These are phyloP conservation scores for Malus sieversii DNA, from an alignment of 306 rosid genomes.

Conservation along the genomic window DNA sequence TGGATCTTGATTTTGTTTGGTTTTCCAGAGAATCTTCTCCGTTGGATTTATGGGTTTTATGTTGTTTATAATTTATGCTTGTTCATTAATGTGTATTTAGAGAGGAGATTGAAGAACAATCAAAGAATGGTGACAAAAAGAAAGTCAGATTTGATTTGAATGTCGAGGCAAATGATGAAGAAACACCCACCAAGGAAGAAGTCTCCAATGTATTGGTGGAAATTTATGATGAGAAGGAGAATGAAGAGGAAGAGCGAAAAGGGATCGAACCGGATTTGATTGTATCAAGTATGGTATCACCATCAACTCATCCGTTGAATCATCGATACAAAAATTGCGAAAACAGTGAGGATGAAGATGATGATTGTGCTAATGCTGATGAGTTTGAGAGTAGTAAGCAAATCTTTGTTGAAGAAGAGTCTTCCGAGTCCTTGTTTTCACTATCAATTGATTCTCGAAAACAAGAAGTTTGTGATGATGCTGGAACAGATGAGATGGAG, in stretches of 20 bases:
- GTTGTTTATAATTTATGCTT: neutral
- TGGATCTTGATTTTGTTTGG: neutral
- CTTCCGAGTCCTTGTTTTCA: conserved; percentile 79
- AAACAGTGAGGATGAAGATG: conserved; percentile 20
- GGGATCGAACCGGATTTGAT: neutral
- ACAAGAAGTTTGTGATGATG: conserved; percentile 26
- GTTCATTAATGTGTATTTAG: conserved; percentile 21
- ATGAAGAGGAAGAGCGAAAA: conserved; percentile 10
- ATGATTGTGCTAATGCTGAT: neutral
- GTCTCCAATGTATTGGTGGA: conserved; percentile 11
- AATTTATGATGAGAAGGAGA: conserved; percentile 12
- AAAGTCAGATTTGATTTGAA: conserved; percentile 22
- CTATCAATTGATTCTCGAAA: conserved; percentile 43
- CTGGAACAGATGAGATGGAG: conserved; percentile 46
- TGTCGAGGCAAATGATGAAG: conserved; percentile 6
- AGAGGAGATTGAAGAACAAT: conserved; percentile 25
- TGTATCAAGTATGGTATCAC: conserved; percentile 2
- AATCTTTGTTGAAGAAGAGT: conserved; percentile 28
- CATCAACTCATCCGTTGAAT: neutral
- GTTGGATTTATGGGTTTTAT: neutral
- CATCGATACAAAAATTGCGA: conserved; percentile 22
- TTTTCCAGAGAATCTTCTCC: neutral
- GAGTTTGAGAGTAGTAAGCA: neutral
- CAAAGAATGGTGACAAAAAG: conserved; percentile 8
- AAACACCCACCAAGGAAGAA: conserved; percentile 17